These are phyloP conservation scores for Nannochloropsis oceanica DNA, from an alignment of 108 stramenopile species.

Conservation along the genomic window DNA sequence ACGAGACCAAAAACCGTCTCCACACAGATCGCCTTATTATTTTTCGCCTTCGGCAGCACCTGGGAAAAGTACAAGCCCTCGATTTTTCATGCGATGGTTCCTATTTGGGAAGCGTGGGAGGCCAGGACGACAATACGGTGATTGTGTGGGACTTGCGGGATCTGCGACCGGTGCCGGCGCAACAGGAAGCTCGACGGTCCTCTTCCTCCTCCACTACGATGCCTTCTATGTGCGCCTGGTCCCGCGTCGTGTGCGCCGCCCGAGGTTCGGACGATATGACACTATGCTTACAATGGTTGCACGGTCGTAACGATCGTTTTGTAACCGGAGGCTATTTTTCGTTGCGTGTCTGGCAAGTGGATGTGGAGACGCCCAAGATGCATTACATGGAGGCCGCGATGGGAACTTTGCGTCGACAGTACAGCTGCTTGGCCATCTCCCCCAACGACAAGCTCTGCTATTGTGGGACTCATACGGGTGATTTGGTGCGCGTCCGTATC, in stretches of 20 bases:
- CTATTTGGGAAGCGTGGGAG: constrained; percentile 55
- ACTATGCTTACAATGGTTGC: constrained; percentile 52
- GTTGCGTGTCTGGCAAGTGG: constrained; percentile 59
- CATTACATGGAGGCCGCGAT: constrained; percentile 59
- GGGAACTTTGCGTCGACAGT: constrained; percentile 53
- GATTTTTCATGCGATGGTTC: constrained; percentile 46
- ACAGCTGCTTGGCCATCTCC: constrained; percentile 55
- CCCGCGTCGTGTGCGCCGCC: constrained; percentile 53
- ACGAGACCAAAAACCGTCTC: constrained; percentile 5
- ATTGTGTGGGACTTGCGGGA: constrained; percentile 58
- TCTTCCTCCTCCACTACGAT: background rate
- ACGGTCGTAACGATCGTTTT: constrained; percentile 57
- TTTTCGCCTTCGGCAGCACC: constrained; percentile 53
- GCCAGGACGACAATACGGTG: constrained; percentile 71
- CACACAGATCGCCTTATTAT: constrained; percentile 21
- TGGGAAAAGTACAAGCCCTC: constrained; percentile 50
- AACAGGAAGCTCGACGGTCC: background rate
- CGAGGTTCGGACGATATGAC: constrained; percentile 53
- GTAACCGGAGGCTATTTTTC: constrained; percentile 60
- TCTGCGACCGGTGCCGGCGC: background rate
- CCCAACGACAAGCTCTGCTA: constrained; percentile 56
- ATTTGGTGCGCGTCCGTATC: constrained; percentile 57
- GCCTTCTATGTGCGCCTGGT: constrained; percentile 11
- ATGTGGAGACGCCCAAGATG: constrained; percentile 52
- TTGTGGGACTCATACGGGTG: constrained; percentile 63